phyloP scores from a whole-genome alignment of 163 green algal genomes.

The Prototheca cutis region DNA sequence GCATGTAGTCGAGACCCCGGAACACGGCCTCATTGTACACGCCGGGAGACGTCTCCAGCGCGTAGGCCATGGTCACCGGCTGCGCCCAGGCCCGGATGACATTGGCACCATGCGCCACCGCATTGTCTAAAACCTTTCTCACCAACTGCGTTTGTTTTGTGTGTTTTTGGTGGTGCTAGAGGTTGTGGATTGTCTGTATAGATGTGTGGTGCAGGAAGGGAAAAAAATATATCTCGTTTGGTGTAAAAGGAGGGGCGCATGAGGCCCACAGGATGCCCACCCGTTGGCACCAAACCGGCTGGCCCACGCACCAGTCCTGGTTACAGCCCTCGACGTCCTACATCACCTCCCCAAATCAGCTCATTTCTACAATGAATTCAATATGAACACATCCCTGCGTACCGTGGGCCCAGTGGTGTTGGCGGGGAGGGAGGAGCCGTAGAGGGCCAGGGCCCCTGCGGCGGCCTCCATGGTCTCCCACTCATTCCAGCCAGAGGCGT shows the following conservation, averaged over 20 bases:
- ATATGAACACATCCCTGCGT: neutral
- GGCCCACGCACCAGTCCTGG: too few species aligned
- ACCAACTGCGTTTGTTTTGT: too few species aligned
- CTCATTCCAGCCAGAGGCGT: slow-evolving; percentile 23
- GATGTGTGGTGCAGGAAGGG: too few species aligned
- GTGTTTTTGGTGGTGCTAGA: too few species aligned
- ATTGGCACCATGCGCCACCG: slow-evolving; percentile 24
- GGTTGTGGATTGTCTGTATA: too few species aligned
- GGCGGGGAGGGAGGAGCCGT: slow-evolving; percentile 32
- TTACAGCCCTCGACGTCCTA: too few species aligned
- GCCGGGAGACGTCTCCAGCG: slow-evolving; percentile 17
- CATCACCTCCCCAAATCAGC: too few species aligned
- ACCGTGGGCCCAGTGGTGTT: slow-evolving; percentile 18
- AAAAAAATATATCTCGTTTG: neutral
- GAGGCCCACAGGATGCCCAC: neutral
- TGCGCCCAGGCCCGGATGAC: slow-evolving; percentile 37
- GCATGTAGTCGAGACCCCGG: slow-evolving; percentile 34
- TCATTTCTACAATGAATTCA: too few species aligned
- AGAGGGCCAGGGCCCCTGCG: slow-evolving; percentile 38
- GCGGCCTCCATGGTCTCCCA: slow-evolving; percentile 45
- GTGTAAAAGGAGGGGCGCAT: neutral
- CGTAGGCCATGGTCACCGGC: slow-evolving; percentile 19
- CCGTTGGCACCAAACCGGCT: too few species aligned
- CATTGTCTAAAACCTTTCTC: slow-evolving; percentile 32
- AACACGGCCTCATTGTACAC: slow-evolving; percentile 43